These are phyloP conservation scores for Byssochlamys sp. DNA, from an alignment of 2,329 filamentous ascomycete genomes.

Conservation along the genomic window DNA sequence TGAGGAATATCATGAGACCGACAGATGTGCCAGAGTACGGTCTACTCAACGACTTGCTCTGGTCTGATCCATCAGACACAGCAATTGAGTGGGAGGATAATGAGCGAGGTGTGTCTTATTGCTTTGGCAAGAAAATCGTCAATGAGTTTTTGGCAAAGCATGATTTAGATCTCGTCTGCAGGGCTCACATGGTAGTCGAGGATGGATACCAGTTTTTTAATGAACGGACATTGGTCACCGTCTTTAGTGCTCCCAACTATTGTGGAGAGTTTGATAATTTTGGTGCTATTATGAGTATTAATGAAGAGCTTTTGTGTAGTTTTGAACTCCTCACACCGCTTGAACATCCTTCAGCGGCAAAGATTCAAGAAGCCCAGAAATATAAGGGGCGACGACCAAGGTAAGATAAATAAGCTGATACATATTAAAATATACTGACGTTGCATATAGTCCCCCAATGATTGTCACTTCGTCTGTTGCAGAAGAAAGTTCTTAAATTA, in stretches of 20 bases:
- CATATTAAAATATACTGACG: too few species aligned
- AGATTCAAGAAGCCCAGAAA: too few species aligned
- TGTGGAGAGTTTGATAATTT: conserved; percentile 98
- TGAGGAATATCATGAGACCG: conserved; percentile 85
- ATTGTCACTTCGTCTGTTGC: too few species aligned
- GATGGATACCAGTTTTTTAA: conserved; percentile 99
- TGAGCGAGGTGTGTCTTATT: conserved; percentile 92
- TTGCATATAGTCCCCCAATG: too few species aligned
- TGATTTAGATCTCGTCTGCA: conserved; percentile 93
- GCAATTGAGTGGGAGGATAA: conserved; percentile 98
- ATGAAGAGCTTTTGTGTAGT: conserved; percentile 82
- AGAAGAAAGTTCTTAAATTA: too few species aligned
- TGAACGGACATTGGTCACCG: conserved; percentile 85
- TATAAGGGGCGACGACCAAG: too few species aligned
- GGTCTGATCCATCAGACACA: conserved; percentile 97
- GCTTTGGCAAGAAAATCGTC: conserved; percentile 96
- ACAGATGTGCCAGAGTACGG: conserved; percentile 97
- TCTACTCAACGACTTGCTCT: conserved; percentile 84
- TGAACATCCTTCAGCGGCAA: conserved; percentile 37
- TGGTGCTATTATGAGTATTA: conserved; percentile 98
- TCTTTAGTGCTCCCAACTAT: too few species aligned
- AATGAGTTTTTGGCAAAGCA: conserved; percentile 88
- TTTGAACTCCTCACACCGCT: conserved; percentile 94
- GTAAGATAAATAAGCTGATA: too few species aligned
- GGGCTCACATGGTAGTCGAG: conserved; percentile 98